Percentiles rank a stretch among this genome's conserved stretches.
Evolutionary conservation across 495 filamentous ascomycete genomes (phyloP).

Genomic region (Lichina pygmaea): DNA sequence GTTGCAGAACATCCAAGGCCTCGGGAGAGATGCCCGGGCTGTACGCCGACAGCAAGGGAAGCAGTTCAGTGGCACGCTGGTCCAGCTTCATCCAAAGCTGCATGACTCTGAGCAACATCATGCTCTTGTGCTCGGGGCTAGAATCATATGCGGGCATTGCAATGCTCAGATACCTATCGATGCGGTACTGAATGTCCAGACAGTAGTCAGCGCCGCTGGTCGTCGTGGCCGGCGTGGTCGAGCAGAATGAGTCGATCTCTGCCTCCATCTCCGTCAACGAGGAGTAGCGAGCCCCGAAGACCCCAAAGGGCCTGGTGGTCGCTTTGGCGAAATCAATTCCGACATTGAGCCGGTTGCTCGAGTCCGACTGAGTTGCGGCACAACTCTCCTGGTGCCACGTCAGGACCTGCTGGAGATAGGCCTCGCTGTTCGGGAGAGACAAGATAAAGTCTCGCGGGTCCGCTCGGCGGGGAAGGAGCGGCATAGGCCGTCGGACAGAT

Average conservation of each 20-base stretch:
- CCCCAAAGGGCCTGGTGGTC: conserved; percentile 5
- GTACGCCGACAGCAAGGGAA: conserved; percentile 12
- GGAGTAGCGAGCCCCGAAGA: conserved; percentile 9
- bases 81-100: conserved; percentile 19
- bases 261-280: conserved; percentile 10
- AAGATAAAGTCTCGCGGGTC: conserved; percentile 10
- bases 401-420: conserved; percentile 12
- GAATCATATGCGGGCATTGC: conserved; percentile 16
- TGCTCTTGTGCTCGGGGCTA: conserved; percentile 19
- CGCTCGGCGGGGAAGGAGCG: conserved; percentile 14
- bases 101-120: conserved; percentile 11
- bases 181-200: conserved; percentile 10
- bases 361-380: not conserved
- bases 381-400: conserved; percentile 3
- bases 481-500: conserved; percentile 9
- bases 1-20: conserved; percentile 23
- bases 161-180: conserved; percentile 12
- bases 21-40: conserved; percentile 16
- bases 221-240: not conserved
- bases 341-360: not conserved
- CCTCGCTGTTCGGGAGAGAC: conserved; percentile 18
- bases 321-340: not conserved
- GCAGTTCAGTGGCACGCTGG: conserved; percentile 8
- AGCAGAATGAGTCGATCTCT: conserved; percentile 4
- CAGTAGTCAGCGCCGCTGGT: conserved; percentile 8